Evolutionary conservation across 495 filamentous ascomycete genomes (phyloP).

Genomic region (Penicillium atrosanguineum): DNA sequence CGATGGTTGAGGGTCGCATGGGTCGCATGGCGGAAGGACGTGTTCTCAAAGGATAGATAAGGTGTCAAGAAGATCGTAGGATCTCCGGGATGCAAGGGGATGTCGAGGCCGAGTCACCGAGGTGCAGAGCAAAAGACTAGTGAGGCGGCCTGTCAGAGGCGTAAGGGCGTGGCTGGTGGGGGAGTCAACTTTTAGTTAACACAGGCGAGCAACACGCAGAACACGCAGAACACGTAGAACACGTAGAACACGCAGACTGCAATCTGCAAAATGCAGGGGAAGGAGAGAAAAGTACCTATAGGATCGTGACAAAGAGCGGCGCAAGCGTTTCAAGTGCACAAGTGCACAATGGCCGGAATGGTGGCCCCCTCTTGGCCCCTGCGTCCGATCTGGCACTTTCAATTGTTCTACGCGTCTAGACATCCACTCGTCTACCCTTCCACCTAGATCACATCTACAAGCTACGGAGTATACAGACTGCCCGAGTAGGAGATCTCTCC

Average conservation of each 20-base stretch:
- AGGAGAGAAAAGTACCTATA: not conserved
- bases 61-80: constrained; percentile 7
- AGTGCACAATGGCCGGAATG: not conserved
- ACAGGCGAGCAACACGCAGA: not conserved
- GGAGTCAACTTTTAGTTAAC: not conserved
- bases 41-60: constrained; percentile 5
- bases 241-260: not conserved
- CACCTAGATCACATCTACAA: not conserved
- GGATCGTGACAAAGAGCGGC: not conserved
- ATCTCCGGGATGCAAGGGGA: constrained; percentile 18
- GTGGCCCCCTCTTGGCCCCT: constrained; percentile 3
- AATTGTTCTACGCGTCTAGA: too few species aligned
- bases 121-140: not conserved
- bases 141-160: not conserved
- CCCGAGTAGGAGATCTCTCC: not conserved
- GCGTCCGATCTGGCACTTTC: not conserved
- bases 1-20: constrained; percentile 9
- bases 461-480: not conserved
- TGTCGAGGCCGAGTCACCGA: not conserved
- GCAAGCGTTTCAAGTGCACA: constrained; percentile 1
- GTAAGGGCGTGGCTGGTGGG: not conserved
- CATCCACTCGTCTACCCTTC: not conserved
- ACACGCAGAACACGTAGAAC: not conserved
- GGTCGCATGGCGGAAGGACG: constrained; percentile 15
- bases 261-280: not conserved